Base-by-base conservation (phyloP, 2,329 filamentous ascomycete species). In the Sarocladium strictum region DNA sequence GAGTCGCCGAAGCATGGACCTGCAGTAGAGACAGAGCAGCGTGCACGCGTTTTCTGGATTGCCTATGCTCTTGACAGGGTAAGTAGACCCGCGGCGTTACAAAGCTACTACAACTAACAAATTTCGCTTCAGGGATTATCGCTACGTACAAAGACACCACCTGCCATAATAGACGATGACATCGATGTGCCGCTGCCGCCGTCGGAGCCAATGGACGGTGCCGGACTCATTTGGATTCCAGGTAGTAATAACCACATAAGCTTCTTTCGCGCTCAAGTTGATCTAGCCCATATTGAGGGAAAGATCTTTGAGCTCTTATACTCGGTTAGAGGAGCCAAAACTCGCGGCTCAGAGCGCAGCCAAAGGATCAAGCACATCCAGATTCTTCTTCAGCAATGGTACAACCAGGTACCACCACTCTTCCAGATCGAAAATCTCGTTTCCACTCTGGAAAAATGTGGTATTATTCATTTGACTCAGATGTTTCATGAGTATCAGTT, bases 51-150 rank as follows among this genome's bases (percentile, higher is more conserved):
- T 1, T 75, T 75, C 41, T 75, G 72, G 72, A 65, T 73, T 7
- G 68, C 69, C 2, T 75, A 74, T 35, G 60, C 60, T 3, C 59
- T 74, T 4, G 72, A 75, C 53, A 74, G 73, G 62, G 70, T 72
- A 53, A 43, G 53, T 14, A 1, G 3, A 21, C 7, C 14, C 15
- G 12, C 27, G 10, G 11, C 11, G 14, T 19, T 5, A 21, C 7
- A 27, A 23, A 4, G 9, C 24, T 29, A 29, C 14, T 6, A 14
- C 24, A 21, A 4, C 51, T 53, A 41, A 53, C 12, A 27, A 2
- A 33, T 32, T 6, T 21, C 19, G 17, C 19, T 40, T 3, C 7
- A 54, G 37, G 15, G n/a, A 10, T 23, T 54, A 12, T 70, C 67
- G 37, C 57, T 76, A 0, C 61, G 67, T 7, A 65, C 64, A 3